phyloP scores from a whole-genome alignment of 345 rosid species.

The Bruguiera parviflora region DNA sequence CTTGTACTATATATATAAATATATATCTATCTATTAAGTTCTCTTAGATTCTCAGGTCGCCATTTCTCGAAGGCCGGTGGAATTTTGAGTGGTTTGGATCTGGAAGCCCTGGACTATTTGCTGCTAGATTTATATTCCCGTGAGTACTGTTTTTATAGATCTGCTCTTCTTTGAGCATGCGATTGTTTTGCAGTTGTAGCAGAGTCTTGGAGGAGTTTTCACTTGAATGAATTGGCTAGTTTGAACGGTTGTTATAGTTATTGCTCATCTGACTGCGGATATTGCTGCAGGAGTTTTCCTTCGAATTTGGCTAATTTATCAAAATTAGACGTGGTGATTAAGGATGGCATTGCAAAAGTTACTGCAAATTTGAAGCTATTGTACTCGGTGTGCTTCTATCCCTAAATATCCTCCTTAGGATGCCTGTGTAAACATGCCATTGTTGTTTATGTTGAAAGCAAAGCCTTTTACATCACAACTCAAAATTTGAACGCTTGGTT shows the following conservation, averaged over 20 bases:
- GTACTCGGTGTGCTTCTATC: conserved; percentile 51
- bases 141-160: conserved; percentile 27
- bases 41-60: conserved; percentile 78
- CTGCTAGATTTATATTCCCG: conserved; percentile 69
- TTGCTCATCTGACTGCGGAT: neutral
- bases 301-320: conserved; percentile 61
- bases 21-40: conserved; percentile 31
- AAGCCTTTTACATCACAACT: too few species aligned
- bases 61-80: conserved; percentile 90
- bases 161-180: neutral
- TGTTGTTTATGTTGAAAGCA: too few species aligned
- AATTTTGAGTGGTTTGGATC: conserved; percentile 91
- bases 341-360: conserved; percentile 59
- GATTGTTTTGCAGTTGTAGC: neutral
- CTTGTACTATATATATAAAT: neutral
- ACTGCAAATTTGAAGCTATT: conserved; percentile 64
- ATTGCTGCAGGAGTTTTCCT: conserved; percentile 69
- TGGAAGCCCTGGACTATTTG: conserved; percentile 67
- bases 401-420: neutral
- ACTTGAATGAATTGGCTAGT: neutral
- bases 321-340: conserved; percentile 63
- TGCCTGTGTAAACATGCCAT: neutral
- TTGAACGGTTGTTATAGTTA: neutral
- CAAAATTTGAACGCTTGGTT: too few species aligned
- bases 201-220: neutral